Evolutionary conservation across 768 basidiomycete species (phyloP).

Genomic region (Lactarius pseudohatsudake): DNA sequence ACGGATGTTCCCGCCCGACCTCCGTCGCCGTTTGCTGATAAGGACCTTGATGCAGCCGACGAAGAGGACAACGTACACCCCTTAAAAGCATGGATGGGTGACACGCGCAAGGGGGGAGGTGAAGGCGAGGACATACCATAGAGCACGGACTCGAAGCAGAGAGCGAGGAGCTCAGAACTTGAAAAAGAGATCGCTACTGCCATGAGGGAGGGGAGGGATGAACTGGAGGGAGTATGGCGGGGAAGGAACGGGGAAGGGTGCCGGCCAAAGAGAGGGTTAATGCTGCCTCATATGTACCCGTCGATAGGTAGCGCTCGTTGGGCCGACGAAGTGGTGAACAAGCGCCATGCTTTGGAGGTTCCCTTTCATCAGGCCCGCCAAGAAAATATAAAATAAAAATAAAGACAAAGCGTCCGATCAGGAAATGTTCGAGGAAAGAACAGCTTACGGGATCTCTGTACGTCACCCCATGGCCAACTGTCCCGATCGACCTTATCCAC

Average conservation of each 20-base stretch:
- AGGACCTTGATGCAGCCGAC: slow-evolving; percentile 22
- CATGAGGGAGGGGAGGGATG: background rate
- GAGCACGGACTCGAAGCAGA: slow-evolving; percentile 22
- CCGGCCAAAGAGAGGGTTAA: slow-evolving; percentile 13
- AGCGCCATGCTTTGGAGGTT: slow-evolving; percentile 1
- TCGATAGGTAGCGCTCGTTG: slow-evolving; percentile 8
- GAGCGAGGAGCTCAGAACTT: slow-evolving; percentile 20
- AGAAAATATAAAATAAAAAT: background rate
- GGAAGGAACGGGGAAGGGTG: slow-evolving; percentile 11
- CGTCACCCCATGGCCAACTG: background rate
- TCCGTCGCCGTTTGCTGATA: slow-evolving; percentile 14
- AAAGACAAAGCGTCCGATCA: background rate
- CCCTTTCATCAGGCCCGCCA: background rate
- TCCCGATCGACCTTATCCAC: background rate
- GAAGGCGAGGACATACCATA: slow-evolving; percentile 10
- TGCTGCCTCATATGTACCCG: slow-evolving; percentile 25
- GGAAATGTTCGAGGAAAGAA: slow-evolving; percentile 5
- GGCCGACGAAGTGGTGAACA: background rate
- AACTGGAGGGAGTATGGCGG: slow-evolving; percentile 6
- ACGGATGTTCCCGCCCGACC: slow-evolving; percentile 20
- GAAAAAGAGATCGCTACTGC: slow-evolving; percentile 16
- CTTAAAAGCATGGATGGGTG: background rate
- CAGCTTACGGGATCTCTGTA: background rate
- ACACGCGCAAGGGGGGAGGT: background rate
- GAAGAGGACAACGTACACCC: slow-evolving; percentile 22